A percentile compares a stretch with the other conserved stretches of the same genome.
Conservation (phyloP, 2,329 filamentous ascomycete genomes). For the Paecilomyces fulvus region DNA sequence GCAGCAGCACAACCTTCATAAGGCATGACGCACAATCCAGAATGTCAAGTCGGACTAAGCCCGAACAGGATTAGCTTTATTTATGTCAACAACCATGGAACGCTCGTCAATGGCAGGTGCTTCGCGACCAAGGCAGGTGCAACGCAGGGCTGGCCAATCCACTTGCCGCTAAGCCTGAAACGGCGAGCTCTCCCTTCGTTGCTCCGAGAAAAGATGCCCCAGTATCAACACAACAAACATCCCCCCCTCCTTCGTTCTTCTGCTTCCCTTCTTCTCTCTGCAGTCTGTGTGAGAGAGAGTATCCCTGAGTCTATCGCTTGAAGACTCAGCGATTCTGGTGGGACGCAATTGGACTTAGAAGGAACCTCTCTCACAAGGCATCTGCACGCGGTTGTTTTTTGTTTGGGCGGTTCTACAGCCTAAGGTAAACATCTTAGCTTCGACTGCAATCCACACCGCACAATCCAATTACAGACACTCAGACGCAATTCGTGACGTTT, state of each 20-base stretch:
- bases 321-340: not conserved
- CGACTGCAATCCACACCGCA: not conserved
- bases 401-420: not conserved
- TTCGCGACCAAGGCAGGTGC: not conserved
- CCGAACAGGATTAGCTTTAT: slow-evolving; percentile 11
- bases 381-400: slow-evolving; percentile 1
- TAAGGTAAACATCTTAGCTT: slow-evolving; percentile 1
- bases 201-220: not conserved
- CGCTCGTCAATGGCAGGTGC: not conserved
- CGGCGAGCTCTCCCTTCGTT: not conserved
- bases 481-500: not conserved
- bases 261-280: not conserved
- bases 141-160: not conserved
- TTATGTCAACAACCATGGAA: slow-evolving; percentile 5
- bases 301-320: not conserved
- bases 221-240: not conserved
- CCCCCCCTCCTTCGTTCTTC: not conserved
- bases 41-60: not conserved
- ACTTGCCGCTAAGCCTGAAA: not conserved
- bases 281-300: not conserved
- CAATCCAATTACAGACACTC: not conserved
- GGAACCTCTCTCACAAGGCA: not conserved
- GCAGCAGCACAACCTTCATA: not conserved
- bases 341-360: not conserved
- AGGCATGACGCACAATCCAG: slow-evolving; percentile 1